Conservation (phyloP, 1,284 basidiomycete species). For the Chalciporus sp. region DNA sequence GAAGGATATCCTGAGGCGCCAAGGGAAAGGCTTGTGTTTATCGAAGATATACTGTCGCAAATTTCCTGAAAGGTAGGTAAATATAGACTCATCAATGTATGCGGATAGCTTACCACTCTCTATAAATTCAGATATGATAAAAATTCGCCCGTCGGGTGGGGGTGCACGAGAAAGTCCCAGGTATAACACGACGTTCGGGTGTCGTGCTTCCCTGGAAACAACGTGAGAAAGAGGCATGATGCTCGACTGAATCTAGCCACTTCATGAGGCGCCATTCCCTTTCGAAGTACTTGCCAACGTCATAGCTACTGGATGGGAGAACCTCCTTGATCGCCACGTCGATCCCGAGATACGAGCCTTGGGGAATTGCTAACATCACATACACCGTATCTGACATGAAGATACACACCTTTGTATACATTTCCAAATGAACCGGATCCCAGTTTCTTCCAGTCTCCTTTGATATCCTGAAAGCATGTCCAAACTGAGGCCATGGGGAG, state of each 20-base stretch:
- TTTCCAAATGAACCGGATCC: conserved; percentile 93
- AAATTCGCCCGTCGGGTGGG: conserved; percentile 79
- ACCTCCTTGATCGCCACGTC: conserved; percentile 98
- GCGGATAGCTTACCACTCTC: conserved; percentile 56
- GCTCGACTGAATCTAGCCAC: conserved; percentile 30
- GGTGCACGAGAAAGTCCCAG: conserved; percentile 91
- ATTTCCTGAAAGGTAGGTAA: conserved; percentile 52
- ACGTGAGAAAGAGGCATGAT: conserved; percentile 8
- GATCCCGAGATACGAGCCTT: conserved; percentile 90
- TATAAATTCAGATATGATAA: conserved; percentile 89
- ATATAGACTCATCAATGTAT: not conserved
- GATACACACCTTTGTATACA: conserved; percentile 77
- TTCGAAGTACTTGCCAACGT: conserved; percentile 96
- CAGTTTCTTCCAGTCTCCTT: conserved; percentile 84
- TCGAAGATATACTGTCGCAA: conserved; percentile 86
- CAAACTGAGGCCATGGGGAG: not conserved
- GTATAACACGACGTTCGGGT: conserved; percentile 94
- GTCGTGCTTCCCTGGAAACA: conserved; percentile 66
- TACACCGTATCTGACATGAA: not conserved
- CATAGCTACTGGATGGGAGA: conserved; percentile 85
- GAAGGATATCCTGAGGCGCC: conserved; percentile 90
- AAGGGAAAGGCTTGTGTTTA: conserved; percentile 79
- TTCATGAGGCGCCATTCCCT: conserved; percentile 97
- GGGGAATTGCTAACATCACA: conserved; percentile 6
- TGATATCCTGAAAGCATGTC: conserved; percentile 67